A percentile compares a stretch with the other conserved stretches of the same genome.
Evolutionary conservation across 345 rosid genomes (phyloP).

Genomic region (Euphorbia tirucalli): DNA sequence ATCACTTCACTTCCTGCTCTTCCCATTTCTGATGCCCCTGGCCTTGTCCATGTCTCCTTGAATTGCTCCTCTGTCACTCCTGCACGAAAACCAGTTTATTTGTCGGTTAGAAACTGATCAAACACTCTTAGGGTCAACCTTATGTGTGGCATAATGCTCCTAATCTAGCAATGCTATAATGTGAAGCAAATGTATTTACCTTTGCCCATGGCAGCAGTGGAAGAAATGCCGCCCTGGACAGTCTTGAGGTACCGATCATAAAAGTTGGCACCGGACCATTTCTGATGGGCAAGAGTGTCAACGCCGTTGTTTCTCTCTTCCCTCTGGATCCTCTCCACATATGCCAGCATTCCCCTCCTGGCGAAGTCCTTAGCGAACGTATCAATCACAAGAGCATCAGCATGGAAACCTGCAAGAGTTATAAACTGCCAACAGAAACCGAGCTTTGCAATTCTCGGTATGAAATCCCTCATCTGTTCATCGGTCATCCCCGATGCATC

Average conservation of each 20-base stretch:
- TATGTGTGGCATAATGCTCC: neutral
- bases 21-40: slow-evolving; percentile 49
- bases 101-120: too few relatives aligned
- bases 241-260: slow-evolving; percentile 87
- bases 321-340: slow-evolving; percentile 94
- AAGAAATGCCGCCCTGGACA: slow-evolving; percentile 90
- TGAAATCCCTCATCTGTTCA: slow-evolving; percentile 78
- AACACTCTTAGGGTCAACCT: too few relatives aligned
- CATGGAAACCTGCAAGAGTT: slow-evolving; percentile 91
- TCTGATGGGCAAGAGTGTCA: slow-evolving; percentile 94
- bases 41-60: slow-evolving; percentile 83
- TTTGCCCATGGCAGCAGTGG: slow-evolving; percentile 99
- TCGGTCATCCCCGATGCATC: slow-evolving; percentile 93
- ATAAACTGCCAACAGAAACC: slow-evolving; percentile 98
- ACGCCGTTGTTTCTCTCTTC: slow-evolving; percentile 93
- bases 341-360: slow-evolving; percentile 84
- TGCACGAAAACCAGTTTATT: too few relatives aligned
- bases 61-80: slow-evolving; percentile 98
- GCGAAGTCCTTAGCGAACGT: slow-evolving; percentile 83
- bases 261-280: slow-evolving; percentile 96
- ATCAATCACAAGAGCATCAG: slow-evolving; percentile 79
- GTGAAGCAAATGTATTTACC: slow-evolving; percentile 38
- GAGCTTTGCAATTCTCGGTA: slow-evolving; percentile 70
- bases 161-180: neutral
- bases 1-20: slow-evolving; percentile 48